A percentile compares a stretch with the other conserved stretches of the same genome.
Evolutionary conservation across 2,329 filamentous ascomycete genomes (phyloP).

Genomic region (Verticillium nonalfalfae): DNA sequence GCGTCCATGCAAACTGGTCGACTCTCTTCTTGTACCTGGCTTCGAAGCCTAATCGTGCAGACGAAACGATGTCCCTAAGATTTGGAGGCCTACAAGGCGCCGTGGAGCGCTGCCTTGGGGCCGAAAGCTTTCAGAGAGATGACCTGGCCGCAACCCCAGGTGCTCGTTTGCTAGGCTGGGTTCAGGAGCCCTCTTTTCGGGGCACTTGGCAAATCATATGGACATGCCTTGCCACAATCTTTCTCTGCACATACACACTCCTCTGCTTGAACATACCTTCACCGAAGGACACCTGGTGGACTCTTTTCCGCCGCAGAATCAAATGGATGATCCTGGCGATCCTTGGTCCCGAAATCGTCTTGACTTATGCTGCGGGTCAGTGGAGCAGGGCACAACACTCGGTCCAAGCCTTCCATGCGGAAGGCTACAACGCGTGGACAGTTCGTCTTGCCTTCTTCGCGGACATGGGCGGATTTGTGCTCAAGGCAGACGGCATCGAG

Average conservation of each 20-base stretch:
- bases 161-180: not conserved
- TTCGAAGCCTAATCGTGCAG: not conserved
- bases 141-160: not conserved
- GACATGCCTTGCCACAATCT: conserved; percentile 21
- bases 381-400: conserved; percentile 12
- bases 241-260: conserved; percentile 22
- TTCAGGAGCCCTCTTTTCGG: conserved; percentile 8
- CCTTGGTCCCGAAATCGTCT: conserved; percentile 12
- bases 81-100: not conserved
- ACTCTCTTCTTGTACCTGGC: too few species aligned
- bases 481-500: conserved; percentile 6
- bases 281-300: conserved; percentile 2
- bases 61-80: too few species aligned
- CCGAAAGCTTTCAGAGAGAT: not conserved
- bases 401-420: conserved; percentile 6
- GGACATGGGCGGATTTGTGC: conserved; percentile 19
- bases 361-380: conserved; percentile 16
- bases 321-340: conserved; percentile 15
- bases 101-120: not conserved
- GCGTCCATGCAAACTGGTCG: too few species aligned
- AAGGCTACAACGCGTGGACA: conserved; percentile 16
- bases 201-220: conserved; percentile 23
- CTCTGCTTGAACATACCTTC: conserved; percentile 22
- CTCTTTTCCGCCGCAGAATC: conserved; percentile 5
- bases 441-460: conserved; percentile 17